These are phyloP conservation scores for Arthrinium phaeospermum DNA, from an alignment of 2,329 filamentous ascomycete genomes.

Conservation along the genomic window DNA sequence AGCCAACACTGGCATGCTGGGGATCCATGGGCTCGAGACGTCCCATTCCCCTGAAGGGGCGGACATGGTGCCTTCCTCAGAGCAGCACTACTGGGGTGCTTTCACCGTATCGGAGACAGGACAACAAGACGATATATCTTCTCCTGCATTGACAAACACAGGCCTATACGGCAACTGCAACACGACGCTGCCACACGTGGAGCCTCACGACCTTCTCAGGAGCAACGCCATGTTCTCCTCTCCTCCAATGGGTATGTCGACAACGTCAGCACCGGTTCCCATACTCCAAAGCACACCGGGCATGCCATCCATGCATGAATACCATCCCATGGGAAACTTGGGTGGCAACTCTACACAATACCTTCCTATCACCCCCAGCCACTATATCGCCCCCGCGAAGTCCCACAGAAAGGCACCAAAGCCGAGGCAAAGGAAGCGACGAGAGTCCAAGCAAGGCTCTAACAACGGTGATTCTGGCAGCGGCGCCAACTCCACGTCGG, in stretches of 20 bases:
- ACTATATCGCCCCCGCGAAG: background rate
- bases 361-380: slow-evolving; percentile 8
- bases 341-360: background rate
- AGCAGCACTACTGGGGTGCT: slow-evolving; percentile 42
- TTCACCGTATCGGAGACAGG: slow-evolving; percentile 44
- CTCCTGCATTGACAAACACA: background rate
- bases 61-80: slow-evolving; percentile 37
- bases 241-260: background rate
- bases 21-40: slow-evolving; percentile 45
- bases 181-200: slow-evolving; percentile 25
- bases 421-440: slow-evolving; percentile 7
- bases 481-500: background rate
- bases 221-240: background rate
- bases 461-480: background rate
- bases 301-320: slow-evolving; percentile 5
- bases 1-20: slow-evolving; percentile 45
- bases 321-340: background rate
- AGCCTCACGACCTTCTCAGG: slow-evolving; percentile 33
- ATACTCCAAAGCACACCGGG: background rate
- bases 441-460: slow-evolving; percentile 2
- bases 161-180: background rate
- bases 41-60: slow-evolving; percentile 33
- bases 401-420: background rate
- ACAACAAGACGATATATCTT: slow-evolving; percentile 32
- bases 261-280: slow-evolving; percentile 4